Evolutionary conservation across 2,329 filamentous ascomycete genomes (phyloP), one percentile per base, ranked within the genome.

Genomic region (Alternaria rosae): DNA sequence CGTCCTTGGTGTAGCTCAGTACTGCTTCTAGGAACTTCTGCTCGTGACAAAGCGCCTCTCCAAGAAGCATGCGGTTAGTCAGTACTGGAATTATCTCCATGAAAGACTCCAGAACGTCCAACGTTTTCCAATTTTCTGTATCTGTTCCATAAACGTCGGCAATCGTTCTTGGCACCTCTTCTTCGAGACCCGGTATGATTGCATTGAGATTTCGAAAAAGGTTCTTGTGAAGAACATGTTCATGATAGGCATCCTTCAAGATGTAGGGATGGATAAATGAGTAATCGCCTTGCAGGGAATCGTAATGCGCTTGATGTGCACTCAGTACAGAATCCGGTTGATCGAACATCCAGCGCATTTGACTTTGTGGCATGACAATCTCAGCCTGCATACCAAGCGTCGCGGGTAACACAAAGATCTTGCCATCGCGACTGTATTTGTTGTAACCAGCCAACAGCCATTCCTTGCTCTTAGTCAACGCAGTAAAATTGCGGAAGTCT

Each of bases 1-100:
- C 81, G 52, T 82, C 81, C 60, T 84, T 80, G 30, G 85, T 84
- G 62, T 87, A 88, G 25, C 74, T 73, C 8, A 84, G 75, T 68
- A 85, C 84, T 55, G 79, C 76, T n/a, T 80, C 69, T 43, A 87
- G 74, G 58, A 85, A 85, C 6, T 76, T 73, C 23, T 79, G 67
- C 62, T 87, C 80, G 26, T 81, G 81, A 68, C 81, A 84, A 0
- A 84, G 71, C n/a, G 80, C 76, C 8, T 76, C 45, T 1, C 83
- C 82, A 48, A 84, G 78, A 32, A 85, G 77, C 62, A 82, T 76
- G n/a, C 80, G 78, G 67, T 83, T 84, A 35, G 78, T 79, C 12
- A 82, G 65, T 3, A 78, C 67, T 5, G 82, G 78, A 3, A 84
- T 76, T 30, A 83, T 76, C 2, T 72, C 64, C 60, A 77, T 71